Evolutionary conservation across 805 yeast species (phyloP), one percentile per base, ranked within the genome.

Genomic region (Wickerhamiella vanderwaltii): DNA sequence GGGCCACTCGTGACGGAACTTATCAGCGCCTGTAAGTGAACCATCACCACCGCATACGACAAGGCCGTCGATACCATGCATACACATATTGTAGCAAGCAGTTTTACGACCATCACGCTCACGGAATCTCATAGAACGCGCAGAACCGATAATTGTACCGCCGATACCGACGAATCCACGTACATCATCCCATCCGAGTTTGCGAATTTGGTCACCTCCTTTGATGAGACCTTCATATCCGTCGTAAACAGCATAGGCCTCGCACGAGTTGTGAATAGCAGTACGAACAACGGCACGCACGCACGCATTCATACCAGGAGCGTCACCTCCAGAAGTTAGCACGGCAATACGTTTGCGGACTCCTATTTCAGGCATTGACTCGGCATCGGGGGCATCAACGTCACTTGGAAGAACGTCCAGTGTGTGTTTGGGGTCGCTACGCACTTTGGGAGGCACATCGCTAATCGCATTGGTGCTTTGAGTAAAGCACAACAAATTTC

Each of bases 21-120:
- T 64, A 61, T 91, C 97, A 11, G 98, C 98, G 56, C 98, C 98
- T 1, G 98, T 91, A 48, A 91, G 69, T 1, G 97, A 87, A 39
- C 98, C 98, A 62, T 91, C 98, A 66, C 98, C 98, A 56, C 98
- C 98, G 65, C 95, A 84, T 12, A 91, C 96, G 47, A 91, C 77
- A 46, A 91, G 69, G 1, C 95, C 96, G 57, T 91, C 96, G 48
- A 91, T 87, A 47, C 97, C 97, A 54, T 77, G 74, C 11, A 68
- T 66, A 52, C 91, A 78, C 75, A 91, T 69, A 59, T 91, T 80
- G 56, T 77, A 75, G 46, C 94, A 91, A 17, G 86, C 95, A 42
- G 63, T 63, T 48, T 83, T 71, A 51, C 98, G 73, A 34, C 97
- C 97, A 58, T 71, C 68, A 44, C 94, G 73, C 60, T 88, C 88